Evolutionary conservation across 2,329 filamentous ascomycete genomes (phyloP), one percentile per base, ranked within the genome.

Genomic region (Claviceps sp.): DNA sequence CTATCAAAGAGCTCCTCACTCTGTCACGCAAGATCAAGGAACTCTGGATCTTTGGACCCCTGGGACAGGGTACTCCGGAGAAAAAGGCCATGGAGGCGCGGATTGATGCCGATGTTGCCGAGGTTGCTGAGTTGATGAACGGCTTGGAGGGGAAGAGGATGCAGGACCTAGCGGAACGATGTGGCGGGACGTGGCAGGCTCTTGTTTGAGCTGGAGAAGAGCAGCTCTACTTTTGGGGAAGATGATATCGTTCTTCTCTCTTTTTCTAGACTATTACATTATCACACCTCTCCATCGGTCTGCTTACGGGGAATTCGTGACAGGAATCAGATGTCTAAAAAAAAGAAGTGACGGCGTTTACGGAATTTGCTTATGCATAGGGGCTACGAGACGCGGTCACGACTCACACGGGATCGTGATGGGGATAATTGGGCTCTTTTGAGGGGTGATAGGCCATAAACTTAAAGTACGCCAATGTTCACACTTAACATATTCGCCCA

Each of bases 11-110:
- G 45, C 69, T 73, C 7, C 65, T 73, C 51, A 62, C 70, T 4
- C 64, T 73, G 4, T 70, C 68, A 24, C 69, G 70, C 50, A 65
- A 67, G 47, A 64, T 74, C 62, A 73, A 75, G 56, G 65, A 75
- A 60, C 64, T 73, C 48, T 70, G 72, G 72, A 60, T 74, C 50
- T 68, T 71, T 52, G 66, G 71, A 0, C 62, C 72, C 47, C 65
- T 74, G 30, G 66, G 69, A 52, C 59, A 67, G 52, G 64, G 65
- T 40, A 67, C 71, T 52, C 61, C 61, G 19, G 62, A 64, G 43
- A 61, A 62, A 42, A 62, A 62, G 50, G 64, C 62, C 10, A 67
- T 66, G 54, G 67, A 70, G 47, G 65, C 65, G 48, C 61, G 60
- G 52, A 62, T 71, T 7, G 64, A 70, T 48, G 58, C 56, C 24